phyloP scores from a whole-genome alignment of 1,284 basidiomycete species.

The Salmacisia buchloeana region DNA sequence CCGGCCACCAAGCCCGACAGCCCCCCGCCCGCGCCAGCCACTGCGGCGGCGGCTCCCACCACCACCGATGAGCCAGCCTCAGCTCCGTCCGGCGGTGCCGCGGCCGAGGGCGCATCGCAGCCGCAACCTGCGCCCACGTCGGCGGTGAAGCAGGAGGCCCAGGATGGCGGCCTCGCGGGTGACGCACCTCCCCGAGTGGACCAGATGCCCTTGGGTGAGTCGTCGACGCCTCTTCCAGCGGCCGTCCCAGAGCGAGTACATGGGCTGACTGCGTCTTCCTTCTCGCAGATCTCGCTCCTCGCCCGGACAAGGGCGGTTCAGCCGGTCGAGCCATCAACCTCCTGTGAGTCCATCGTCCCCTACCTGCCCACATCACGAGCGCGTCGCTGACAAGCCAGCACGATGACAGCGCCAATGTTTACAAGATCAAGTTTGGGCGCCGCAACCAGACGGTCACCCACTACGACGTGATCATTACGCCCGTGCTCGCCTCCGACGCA shows the following conservation, averaged over 20 bases:
- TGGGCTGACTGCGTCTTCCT: neutral
- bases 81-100: too few species aligned
- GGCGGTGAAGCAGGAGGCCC: too few species aligned
- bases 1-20: too few species aligned
- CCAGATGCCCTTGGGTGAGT: neutral
- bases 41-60: too few species aligned
- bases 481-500: constrained; percentile 2
- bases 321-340: neutral
- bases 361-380: neutral
- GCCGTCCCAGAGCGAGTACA: neutral
- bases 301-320: neutral
- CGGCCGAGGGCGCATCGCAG: too few species aligned
- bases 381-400: neutral
- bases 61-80: too few species aligned
- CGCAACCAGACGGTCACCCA: constrained; percentile 14
- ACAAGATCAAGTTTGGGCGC: neutral
- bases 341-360: neutral
- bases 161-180: too few species aligned
- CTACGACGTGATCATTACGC: constrained; percentile 24
- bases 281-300: neutral
- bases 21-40: too few species aligned
- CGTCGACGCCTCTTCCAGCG: neutral
- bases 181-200: too few species aligned
- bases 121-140: too few species aligned
- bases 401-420: neutral